Conservation (phyloP, 1,284 basidiomycete genomes). For the Apiotrichum veenhuisii region DNA sequence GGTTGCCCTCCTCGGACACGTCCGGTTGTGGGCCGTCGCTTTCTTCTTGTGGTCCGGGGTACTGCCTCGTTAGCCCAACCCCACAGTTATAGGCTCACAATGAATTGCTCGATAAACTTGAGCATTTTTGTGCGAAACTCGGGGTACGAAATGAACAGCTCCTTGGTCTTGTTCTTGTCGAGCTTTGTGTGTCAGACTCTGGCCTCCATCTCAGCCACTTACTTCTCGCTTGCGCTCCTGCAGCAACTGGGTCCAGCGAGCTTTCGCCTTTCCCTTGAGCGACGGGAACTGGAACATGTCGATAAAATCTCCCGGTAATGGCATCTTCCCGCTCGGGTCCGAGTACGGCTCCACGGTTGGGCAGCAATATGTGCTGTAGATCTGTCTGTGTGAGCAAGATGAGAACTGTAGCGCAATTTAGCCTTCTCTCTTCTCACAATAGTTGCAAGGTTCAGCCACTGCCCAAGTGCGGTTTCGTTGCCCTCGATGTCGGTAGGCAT, state of each 20-base stretch:
- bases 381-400: slow-evolving; percentile 7
- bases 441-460: slow-evolving; percentile 38
- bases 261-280: background rate
- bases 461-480: slow-evolving; percentile 17
- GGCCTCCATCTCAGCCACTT: no score
- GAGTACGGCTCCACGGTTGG: slow-evolving; percentile 13
- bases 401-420: background rate
- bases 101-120: no score
- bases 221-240: no score
- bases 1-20: no score
- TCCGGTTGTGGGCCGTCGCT: no score
- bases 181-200: background rate
- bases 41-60: no score
- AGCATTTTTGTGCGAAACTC: no score
- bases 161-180: background rate
- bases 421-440: slow-evolving; percentile 32
- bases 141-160: no score
- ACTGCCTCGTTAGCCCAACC: no score
- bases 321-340: slow-evolving; percentile 2
- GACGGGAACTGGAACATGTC: background rate
- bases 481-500: slow-evolving; percentile 19
- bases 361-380: slow-evolving; percentile 13
- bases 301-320: background rate
- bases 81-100: no score
- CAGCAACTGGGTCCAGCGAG: background rate